Percentiles rank a stretch among this genome's conserved stretches.
Conservation (phyloP, 371 early-diverging fungal genomes). For the Mucor lusitanicus region DNA sequence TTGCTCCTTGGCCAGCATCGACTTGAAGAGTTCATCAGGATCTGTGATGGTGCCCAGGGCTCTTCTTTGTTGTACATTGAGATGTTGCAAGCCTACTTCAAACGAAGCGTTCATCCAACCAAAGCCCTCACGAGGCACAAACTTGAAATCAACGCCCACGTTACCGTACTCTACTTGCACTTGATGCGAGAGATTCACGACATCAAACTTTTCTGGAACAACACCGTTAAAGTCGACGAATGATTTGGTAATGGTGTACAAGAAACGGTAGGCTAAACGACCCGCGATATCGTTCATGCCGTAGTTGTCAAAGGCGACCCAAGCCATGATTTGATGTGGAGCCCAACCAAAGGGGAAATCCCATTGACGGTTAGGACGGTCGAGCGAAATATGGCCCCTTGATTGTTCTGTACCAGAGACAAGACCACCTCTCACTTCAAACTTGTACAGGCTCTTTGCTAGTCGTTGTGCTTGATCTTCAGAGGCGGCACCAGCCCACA, state of each 20-base stretch:
- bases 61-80: constrained; percentile 66
- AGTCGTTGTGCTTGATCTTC: constrained; percentile 59
- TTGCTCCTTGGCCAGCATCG: constrained; percentile 25
- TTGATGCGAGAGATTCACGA: constrained; percentile 86
- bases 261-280: constrained; percentile 89
- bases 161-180: constrained; percentile 94
- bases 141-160: constrained; percentile 91
- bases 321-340: constrained; percentile 95
- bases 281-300: constrained; percentile 72
- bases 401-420: constrained; percentile 86
- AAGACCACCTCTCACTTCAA: constrained; percentile 86
- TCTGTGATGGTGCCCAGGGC: constrained; percentile 79
- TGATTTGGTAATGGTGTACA: constrained; percentile 86
- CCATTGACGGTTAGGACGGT: constrained; percentile 95
- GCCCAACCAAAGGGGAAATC: constrained; percentile 97
- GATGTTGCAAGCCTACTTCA: constrained; percentile 78
- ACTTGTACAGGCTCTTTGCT: constrained; percentile 51
- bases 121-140: constrained; percentile 91
- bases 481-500: constrained; percentile 71
- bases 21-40: constrained; percentile 66
- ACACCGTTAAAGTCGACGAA: constrained; percentile 96
- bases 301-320: constrained; percentile 85
- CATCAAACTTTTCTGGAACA: constrained; percentile 94
- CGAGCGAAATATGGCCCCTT: constrained; percentile 69
- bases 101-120: constrained; percentile 97